Conservation (phyloP, 2,329 filamentous ascomycete genomes). For the Leptodontidium sp. region DNA sequence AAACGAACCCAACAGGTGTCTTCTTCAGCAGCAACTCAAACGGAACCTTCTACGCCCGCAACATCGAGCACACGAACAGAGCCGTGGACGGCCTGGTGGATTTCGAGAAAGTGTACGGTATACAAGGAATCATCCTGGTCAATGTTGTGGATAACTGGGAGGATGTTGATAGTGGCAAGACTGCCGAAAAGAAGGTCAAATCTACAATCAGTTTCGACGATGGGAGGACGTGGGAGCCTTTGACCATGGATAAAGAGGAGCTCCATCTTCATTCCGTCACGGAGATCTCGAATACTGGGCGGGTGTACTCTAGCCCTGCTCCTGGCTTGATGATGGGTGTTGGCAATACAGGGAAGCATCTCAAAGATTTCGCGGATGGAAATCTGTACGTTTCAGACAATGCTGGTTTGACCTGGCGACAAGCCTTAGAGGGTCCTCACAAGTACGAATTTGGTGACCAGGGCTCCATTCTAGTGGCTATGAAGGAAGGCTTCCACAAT, state of each 20-base stretch:
- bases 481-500: slow-evolving; percentile 72
- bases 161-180: slow-evolving; percentile 66
- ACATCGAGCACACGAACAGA: slow-evolving; percentile 91
- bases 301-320: slow-evolving; percentile 91
- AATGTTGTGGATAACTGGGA: slow-evolving; percentile 90
- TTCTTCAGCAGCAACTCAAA: slow-evolving; percentile 97
- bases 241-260: slow-evolving; percentile 70
- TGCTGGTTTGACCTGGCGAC: slow-evolving; percentile 85
- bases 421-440: slow-evolving; percentile 80
- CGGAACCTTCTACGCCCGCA: slow-evolving; percentile 93
- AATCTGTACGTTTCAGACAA: slow-evolving; percentile 90
- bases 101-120: slow-evolving; percentile 91
- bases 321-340: slow-evolving; percentile 94
- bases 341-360: slow-evolving; percentile 82
- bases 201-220: slow-evolving; percentile 95
- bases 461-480: slow-evolving; percentile 85
- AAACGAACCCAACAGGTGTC: slow-evolving; percentile 78
- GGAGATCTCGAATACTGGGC: slow-evolving; percentile 80
- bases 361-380: slow-evolving; percentile 76
- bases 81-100: slow-evolving; percentile 80
- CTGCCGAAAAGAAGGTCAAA: slow-evolving; percentile 70
- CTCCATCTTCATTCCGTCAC: slow-evolving; percentile 95
- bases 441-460: slow-evolving; percentile 97
- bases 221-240: slow-evolving; percentile 80
- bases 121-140: slow-evolving; percentile 91